A percentile compares a stretch with the other conserved stretches of the same genome.
Conservation (phyloP, 768 basidiomycete species). For the Daedaleopsis nitida region DNA sequence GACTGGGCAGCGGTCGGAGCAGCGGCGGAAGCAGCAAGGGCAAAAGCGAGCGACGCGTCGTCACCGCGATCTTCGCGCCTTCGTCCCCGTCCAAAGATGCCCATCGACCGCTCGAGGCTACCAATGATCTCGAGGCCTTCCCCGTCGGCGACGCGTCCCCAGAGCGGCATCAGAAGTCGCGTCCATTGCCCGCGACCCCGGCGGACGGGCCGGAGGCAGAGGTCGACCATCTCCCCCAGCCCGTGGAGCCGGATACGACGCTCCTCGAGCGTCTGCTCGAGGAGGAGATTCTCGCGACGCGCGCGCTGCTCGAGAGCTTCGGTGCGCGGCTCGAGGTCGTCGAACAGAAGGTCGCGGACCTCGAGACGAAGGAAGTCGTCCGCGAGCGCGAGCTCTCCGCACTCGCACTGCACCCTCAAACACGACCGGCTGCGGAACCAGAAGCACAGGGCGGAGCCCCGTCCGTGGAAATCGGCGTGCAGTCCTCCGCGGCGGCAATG, state of each 20-base stretch:
- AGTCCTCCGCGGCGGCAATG: neutral
- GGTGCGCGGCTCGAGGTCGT: constrained; percentile 31
- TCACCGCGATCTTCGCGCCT: constrained; percentile 35
- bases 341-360: constrained; percentile 31
- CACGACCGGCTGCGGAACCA: neutral
- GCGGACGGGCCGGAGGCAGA: neutral
- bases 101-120: neutral
- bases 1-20: constrained; percentile 21
- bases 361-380: constrained; percentile 27
- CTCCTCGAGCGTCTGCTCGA: constrained; percentile 24
- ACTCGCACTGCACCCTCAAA: neutral
- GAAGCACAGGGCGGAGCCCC: neutral
- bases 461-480: constrained; percentile 17
- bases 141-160: neutral
- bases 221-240: neutral
- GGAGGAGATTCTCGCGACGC: constrained; percentile 26
- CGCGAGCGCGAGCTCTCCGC: constrained; percentile 10
- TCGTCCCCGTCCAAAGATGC: neutral
- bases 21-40: constrained; percentile 23
- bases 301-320: constrained; percentile 31
- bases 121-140: neutral
- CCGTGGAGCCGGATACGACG: constrained; percentile 5
- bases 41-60: constrained; percentile 30
- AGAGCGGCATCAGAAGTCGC: constrained; percentile 6
- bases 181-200: constrained; percentile 9